phyloP scores from a whole-genome alignment of 306 rosid genomes.

The Dicorynia guianensis region DNA sequence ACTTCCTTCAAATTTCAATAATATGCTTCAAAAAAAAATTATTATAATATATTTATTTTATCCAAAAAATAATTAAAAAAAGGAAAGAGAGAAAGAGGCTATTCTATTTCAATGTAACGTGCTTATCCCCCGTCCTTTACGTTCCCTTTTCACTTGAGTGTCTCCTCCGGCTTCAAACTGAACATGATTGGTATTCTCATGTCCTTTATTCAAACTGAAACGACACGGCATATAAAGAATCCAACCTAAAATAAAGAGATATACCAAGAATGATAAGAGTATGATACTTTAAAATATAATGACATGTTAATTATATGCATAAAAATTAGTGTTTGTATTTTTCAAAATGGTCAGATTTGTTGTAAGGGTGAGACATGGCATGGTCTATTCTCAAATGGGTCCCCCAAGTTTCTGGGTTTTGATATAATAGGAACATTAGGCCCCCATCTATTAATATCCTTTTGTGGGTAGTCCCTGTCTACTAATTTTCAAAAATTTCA shows the following conservation, averaged over 20 bases:
- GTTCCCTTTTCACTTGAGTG: conserved; percentile 31
- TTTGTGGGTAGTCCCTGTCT: too few species aligned
- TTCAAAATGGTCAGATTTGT: too few species aligned
- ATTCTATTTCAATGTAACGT: conserved; percentile 22
- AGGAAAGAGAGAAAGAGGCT: conserved; percentile 20
- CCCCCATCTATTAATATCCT: not conserved
- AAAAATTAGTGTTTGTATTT: too few species aligned
- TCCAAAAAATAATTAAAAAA: too few species aligned
- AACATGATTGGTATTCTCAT: not conserved
- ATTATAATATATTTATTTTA: not conserved
- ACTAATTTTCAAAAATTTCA: too few species aligned
- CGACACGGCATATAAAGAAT: not conserved
- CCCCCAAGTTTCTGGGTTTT: too few species aligned
- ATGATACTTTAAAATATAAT: too few species aligned
- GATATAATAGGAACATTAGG: not conserved
- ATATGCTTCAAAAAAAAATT: too few species aligned
- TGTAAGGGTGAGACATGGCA: not conserved
- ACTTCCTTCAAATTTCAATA: not conserved
- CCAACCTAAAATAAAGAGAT: not conserved
- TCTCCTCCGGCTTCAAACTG: conserved; percentile 21
- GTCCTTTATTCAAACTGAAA: conserved; percentile 5
- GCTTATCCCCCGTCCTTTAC: conserved; percentile 31
- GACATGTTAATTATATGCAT: too few species aligned
- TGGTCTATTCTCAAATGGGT: not conserved
- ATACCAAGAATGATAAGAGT: not conserved